Conservation (phyloP, 1,284 basidiomycete species). For the Vanrija sp. region DNA sequence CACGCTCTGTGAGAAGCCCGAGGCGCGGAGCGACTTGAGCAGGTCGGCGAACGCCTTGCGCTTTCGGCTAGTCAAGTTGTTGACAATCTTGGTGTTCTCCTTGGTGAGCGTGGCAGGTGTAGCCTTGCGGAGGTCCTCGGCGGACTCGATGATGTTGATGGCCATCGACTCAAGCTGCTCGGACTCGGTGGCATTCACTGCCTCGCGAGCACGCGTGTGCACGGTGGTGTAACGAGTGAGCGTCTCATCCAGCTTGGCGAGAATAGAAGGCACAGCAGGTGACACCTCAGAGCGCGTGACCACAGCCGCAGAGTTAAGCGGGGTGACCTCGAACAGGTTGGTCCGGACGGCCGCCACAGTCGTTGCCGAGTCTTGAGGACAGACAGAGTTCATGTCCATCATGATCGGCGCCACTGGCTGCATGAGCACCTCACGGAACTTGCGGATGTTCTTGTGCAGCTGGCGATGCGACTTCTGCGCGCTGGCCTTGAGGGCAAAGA, state of each 20-base stretch:
- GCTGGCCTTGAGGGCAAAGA: slow-evolving; percentile 88
- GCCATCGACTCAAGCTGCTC: slow-evolving; percentile 61
- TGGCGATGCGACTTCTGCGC: slow-evolving; percentile 87
- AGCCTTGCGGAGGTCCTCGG: slow-evolving; percentile 60
- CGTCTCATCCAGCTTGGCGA: slow-evolving; percentile 29
- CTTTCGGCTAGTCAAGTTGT: slow-evolving; percentile 73
- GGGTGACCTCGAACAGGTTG: slow-evolving; percentile 8
- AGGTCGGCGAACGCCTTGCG: slow-evolving; percentile 88
- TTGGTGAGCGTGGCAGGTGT: slow-evolving; percentile 57
- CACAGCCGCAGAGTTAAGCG: slow-evolving; percentile 8
- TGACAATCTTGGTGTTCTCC: slow-evolving; percentile 67
- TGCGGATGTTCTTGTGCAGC: slow-evolving; percentile 84
- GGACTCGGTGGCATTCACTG: slow-evolving; percentile 7
- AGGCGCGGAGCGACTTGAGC: slow-evolving; percentile 77
- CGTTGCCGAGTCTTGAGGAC: slow-evolving; percentile 27
- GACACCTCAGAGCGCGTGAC: slow-evolving; percentile 8
- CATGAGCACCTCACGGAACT: slow-evolving; percentile 83
- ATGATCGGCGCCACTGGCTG: slow-evolving; percentile 59
- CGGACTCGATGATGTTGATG: slow-evolving; percentile 67
- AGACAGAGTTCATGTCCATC: slow-evolving; percentile 28
- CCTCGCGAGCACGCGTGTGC: slow-evolving; percentile 37
- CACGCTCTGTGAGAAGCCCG: slow-evolving; percentile 70
- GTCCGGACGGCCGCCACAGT: background rate
- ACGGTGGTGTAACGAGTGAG: slow-evolving; percentile 37
- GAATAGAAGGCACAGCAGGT: slow-evolving; percentile 16